Conservation (phyloP, 495 filamentous ascomycete species). For the Lasiosphaeria hispida region DNA sequence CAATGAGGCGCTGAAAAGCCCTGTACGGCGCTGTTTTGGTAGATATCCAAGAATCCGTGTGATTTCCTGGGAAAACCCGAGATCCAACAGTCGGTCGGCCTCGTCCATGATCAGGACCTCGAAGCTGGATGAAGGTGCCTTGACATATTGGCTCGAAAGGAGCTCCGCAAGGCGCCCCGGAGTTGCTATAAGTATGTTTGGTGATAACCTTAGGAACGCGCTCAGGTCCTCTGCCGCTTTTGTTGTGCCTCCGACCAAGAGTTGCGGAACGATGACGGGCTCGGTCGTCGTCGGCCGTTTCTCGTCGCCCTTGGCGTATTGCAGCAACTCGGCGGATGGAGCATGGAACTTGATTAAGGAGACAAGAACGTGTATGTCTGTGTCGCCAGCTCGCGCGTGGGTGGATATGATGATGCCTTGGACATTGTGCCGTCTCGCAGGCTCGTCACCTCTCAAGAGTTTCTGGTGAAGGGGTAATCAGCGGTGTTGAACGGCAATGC, state of each 20-base stretch:
- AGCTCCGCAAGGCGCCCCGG: constrained; percentile 87
- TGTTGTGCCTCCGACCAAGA: constrained; percentile 80
- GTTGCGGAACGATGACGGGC: constrained; percentile 72
- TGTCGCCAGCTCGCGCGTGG: constrained; percentile 86
- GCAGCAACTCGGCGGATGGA: constrained; percentile 64
- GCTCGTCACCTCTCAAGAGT: constrained; percentile 66
- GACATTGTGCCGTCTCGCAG: constrained; percentile 83
- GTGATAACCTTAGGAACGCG: constrained; percentile 70
- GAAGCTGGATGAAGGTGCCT: constrained; percentile 82
- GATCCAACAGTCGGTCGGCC: constrained; percentile 85
- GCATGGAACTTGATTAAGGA: constrained; percentile 79
- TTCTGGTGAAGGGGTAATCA: constrained; percentile 38
- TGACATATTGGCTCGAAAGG: constrained; percentile 85
- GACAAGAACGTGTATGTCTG: constrained; percentile 83
- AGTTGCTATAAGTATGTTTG: constrained; percentile 84
- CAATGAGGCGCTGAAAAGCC: constrained; percentile 89
- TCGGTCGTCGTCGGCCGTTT: constrained; percentile 49
- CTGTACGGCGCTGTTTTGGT: constrained; percentile 91
- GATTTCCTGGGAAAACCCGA: constrained; percentile 92
- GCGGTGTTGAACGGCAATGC: not conserved
- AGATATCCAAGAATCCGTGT: constrained; percentile 79
- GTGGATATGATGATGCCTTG: constrained; percentile 87
- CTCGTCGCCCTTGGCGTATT: constrained; percentile 45
- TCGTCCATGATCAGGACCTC: constrained; percentile 92
- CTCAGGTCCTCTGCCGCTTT: constrained; percentile 83